Conservation (phyloP, 306 rosid species). For the Lupinus albus region DNA sequence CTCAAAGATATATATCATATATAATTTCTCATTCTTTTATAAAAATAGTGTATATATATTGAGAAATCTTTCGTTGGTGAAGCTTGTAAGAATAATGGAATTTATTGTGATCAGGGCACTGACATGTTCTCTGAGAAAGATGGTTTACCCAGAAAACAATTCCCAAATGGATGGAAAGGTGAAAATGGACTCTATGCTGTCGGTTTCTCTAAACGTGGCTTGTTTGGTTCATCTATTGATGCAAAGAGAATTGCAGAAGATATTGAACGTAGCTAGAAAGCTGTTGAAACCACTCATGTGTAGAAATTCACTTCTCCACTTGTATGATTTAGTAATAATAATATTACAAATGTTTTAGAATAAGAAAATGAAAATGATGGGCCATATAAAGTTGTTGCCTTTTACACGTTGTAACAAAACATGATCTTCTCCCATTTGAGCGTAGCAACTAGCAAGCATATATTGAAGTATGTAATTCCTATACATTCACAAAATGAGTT, state of each 20-base stretch:
- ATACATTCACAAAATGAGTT: neutral
- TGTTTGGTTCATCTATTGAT: constrained; percentile 65
- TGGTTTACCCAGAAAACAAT: constrained; percentile 60
- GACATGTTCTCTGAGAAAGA: constrained; percentile 60
- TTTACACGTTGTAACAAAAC: constrained; percentile 2
- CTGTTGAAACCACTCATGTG: constrained; percentile 26
- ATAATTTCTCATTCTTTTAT: too few relatives aligned
- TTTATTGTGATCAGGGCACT: constrained; percentile 44
- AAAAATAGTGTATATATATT: too few relatives aligned
- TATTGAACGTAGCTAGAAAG: constrained; percentile 51
- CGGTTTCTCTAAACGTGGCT: constrained; percentile 72
- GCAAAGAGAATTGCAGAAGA: constrained; percentile 66
- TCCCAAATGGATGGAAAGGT: constrained; percentile 76
- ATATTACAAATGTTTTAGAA: neutral
- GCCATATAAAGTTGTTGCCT: constrained; percentile 23
- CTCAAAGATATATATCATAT: too few relatives aligned
- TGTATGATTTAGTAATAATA: constrained; percentile 5
- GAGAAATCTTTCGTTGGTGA: too few relatives aligned
- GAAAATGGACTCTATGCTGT: constrained; percentile 63
- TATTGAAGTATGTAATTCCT: neutral
- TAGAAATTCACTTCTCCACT: constrained; percentile 15
- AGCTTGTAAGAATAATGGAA: neutral
- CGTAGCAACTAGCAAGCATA: neutral
- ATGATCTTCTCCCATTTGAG: constrained; percentile 20
- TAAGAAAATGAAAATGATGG: neutral